These are phyloP conservation scores for Adansonia digitata DNA, from an alignment of 345 rosid genomes.

Conservation along the genomic window DNA sequence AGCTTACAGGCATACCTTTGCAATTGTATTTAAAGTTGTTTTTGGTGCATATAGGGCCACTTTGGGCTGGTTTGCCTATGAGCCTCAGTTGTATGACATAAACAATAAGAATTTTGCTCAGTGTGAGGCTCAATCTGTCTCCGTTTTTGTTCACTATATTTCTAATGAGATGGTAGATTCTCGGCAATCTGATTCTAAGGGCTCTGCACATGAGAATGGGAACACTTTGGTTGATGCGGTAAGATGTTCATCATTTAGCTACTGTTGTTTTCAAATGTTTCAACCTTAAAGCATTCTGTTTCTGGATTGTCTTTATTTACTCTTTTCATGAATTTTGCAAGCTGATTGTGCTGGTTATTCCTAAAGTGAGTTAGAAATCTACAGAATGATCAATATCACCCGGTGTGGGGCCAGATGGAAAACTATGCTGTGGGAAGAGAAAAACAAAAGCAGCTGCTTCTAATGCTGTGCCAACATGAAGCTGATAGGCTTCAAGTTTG, in stretches of 20 bases:
- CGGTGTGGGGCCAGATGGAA: constrained; percentile 96
- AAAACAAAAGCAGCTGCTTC: constrained; percentile 83
- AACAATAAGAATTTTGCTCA: constrained; percentile 60
- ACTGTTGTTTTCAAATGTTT: constrained; percentile 1
- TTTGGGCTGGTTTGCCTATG: constrained; percentile 97
- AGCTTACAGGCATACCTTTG: background rate
- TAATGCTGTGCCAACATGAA: constrained; percentile 96
- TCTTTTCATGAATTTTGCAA: background rate
- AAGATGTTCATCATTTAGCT: constrained; percentile 17
- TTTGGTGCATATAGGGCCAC: constrained; percentile 59
- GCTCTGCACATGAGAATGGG: constrained; percentile 54
- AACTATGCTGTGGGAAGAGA: constrained; percentile 73
- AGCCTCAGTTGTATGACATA: constrained; percentile 84
- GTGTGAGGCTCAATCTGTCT: constrained; percentile 83
- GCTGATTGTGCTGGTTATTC: constrained; percentile 16
- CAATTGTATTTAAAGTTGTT: constrained; percentile 18
- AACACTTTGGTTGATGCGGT: constrained; percentile 57
- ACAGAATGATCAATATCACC: constrained; percentile 75
- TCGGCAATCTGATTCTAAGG: constrained; percentile 58
- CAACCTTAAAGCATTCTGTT: background rate
- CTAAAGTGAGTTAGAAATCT: constrained; percentile 18
- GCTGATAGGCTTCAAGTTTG: constrained; percentile 99
- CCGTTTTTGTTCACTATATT: constrained; percentile 72
- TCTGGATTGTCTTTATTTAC: constrained; percentile 1
- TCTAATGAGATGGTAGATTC: constrained; percentile 59